Evolutionary conservation across 1,284 basidiomycete species (phyloP), one percentile per base, ranked within the genome.

Genomic region (Malassezia furfur): DNA sequence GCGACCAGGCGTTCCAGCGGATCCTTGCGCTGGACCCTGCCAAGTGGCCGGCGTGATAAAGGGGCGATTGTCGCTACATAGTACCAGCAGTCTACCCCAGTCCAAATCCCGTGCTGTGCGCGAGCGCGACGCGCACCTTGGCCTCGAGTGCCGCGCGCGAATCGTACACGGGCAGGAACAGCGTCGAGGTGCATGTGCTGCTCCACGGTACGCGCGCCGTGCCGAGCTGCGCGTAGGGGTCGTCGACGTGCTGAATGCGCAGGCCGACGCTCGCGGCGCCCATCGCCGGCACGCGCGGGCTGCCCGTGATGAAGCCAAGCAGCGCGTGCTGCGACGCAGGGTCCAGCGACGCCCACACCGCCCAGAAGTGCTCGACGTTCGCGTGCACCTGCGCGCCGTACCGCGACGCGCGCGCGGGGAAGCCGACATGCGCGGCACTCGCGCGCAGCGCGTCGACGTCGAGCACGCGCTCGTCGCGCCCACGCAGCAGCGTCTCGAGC

Each of bases 271-370:
- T 59, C 11, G 56, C 46, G 1, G 64, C 60, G 1, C 66, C 66
- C 1, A 60, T 52, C 0, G 61, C 59, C 0, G 66, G 66, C 0
- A 68, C 50, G 17, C 63, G 57, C n/a, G 61, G 51, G 14, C 62
- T 60, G n/a, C 66, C 66, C 17, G 66, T 68, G 38, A 68, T 63
- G 48, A 63, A 68, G n/a, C 64, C 66, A 2, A 68, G 48, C 46
- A 68, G 41, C 14, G 57, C 49, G 14, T 62, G 57, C 51, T 68
- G 66, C 19, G 57, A 52, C 1, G 45, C 22, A 0, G 60, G 35
- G 3, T 34, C 28, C 0, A 68, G 46, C 0, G 7, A 17, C 4
- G 48, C 9, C 66, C 66, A 68, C 15, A 57, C 39, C 8, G 22
- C 19, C 66, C 66, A 68, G 50, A 68, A 63, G 17, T 37, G 9